Base-by-base conservation (phyloP, 2,329 filamentous ascomycete species). In the Neofusicoccum sp. region DNA sequence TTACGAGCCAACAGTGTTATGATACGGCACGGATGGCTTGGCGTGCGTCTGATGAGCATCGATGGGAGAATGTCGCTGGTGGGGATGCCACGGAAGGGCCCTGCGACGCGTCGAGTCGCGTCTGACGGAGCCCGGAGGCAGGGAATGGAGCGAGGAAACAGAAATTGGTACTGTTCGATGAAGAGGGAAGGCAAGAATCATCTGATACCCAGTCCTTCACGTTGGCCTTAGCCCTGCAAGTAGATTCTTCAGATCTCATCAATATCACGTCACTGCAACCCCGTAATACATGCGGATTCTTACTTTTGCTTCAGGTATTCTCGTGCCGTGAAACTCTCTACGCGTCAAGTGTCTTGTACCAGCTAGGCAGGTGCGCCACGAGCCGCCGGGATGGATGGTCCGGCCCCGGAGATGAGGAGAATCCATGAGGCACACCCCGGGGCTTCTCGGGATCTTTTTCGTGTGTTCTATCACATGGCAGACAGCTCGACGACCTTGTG, bases 341-440 rank as follows among this genome's bases (percentile, higher is more conserved):
- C 51, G 36, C 40, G 8, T 43, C 16, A 31, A 26, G n/a, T 28
- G 14, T 11, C 33, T 14, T 6, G 14, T 43, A 16, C 16, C 14
- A 30, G 20, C 14, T 11, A 28, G 38, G 28, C 38, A 56, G 51
- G 43, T 26, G 43, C 51, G 51, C 51, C 38, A 56, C 51, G 3
- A 31, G 43, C 16, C 28, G 24, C 28, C 51, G 20, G 14, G 26
- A n/a, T 16, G n/a, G 51, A 38, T 56, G 51, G 51, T 6, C 51
- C 51, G 43, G 51, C 51, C 51, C 16, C 2, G 28, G 51, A 56
- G 43, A 56, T 56, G 51, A 56, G 51, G 38, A 38, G 51, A 56
- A 44, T 11, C n/a, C n/a, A 14, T 4, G 36, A 43, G 51, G 51
- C 20, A 20, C 20, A 20, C 20, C 20, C 20, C 20, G 20, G 20